A percentile compares a stretch with the other conserved stretches of the same genome.
Evolutionary conservation across 805 yeast genomes (phyloP).

Genomic region (Candida nanaspora): DNA sequence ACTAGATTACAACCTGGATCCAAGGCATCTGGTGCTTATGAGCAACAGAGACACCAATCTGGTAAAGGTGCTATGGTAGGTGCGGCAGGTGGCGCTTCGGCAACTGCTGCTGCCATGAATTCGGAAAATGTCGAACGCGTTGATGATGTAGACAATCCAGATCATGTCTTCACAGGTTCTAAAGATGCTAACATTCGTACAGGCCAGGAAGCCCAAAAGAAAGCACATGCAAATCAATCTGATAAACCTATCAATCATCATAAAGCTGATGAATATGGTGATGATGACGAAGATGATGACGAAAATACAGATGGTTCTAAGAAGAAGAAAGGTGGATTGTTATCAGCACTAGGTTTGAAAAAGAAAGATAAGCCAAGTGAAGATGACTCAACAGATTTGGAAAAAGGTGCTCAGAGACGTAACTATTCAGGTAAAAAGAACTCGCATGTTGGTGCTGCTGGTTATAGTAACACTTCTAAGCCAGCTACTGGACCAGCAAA

Average conservation of each 20-base stretch:
- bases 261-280: not conserved
- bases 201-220: not conserved
- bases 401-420: constrained; percentile 2
- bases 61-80: no score
- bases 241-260: no score
- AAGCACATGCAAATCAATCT: no score
- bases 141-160: not conserved
- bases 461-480: not conserved
- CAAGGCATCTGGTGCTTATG: no score
- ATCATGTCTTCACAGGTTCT: constrained; percentile 1
- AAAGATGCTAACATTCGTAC: constrained; percentile 3
- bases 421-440: not conserved
- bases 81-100: not conserved
- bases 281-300: not conserved
- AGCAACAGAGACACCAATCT: no score
- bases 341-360: constrained; percentile 1
- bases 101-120: not conserved
- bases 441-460: not conserved
- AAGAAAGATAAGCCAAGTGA: not conserved
- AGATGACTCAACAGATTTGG: constrained; percentile 1
- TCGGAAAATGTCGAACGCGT: not conserved
- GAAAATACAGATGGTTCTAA: not conserved
- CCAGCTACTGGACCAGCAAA: not conserved
- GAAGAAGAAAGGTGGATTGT: not conserved
- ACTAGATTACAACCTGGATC: no score